A percentile compares a stretch with the other conserved stretches of the same genome.
Evolutionary conservation across 208 protist genomes (phyloP).

Genomic region (Angomonas deanei): DNA sequence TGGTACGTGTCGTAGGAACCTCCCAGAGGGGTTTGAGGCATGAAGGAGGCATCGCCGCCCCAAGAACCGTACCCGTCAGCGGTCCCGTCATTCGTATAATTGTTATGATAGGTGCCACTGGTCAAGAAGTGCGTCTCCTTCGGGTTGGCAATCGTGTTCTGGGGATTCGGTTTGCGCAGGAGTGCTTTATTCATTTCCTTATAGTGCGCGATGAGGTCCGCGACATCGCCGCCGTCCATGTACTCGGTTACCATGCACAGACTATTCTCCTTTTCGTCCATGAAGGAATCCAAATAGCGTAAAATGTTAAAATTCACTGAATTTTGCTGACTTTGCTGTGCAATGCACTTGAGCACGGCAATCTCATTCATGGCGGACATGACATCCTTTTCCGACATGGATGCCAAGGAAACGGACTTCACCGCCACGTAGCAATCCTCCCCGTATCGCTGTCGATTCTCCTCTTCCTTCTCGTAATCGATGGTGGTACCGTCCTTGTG

Average conservation of each 20-base stretch:
- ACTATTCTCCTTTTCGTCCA: conserved; percentile 24
- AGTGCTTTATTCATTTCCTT: background rate
- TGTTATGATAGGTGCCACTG: no score
- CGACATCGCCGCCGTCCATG: conserved; percentile 55
- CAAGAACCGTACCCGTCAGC: no score
- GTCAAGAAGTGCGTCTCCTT: background rate
- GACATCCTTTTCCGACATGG: conserved; percentile 36
- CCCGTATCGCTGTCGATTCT: conserved; percentile 1
- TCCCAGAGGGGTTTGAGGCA: background rate
- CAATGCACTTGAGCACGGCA: conserved; percentile 41
- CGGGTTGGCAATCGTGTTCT: background rate
- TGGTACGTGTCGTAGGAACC: background rate
- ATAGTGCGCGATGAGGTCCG: background rate
- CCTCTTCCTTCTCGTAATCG: background rate
- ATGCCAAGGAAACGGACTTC: conserved; percentile 35
- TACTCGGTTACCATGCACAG: conserved; percentile 75
- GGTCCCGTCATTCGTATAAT: background rate
- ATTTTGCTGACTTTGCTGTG: conserved; percentile 16
- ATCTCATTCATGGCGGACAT: conserved; percentile 55
- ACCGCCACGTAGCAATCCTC: conserved; percentile 26
- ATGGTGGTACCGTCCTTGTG: background rate
- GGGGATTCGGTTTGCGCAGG: background rate
- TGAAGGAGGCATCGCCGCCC: conserved; percentile 2
- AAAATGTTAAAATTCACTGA: conserved; percentile 38
- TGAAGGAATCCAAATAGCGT: conserved; percentile 66